phyloP scores from a whole-genome alignment of 257 asterid species.

The Linaria vulgaris region DNA sequence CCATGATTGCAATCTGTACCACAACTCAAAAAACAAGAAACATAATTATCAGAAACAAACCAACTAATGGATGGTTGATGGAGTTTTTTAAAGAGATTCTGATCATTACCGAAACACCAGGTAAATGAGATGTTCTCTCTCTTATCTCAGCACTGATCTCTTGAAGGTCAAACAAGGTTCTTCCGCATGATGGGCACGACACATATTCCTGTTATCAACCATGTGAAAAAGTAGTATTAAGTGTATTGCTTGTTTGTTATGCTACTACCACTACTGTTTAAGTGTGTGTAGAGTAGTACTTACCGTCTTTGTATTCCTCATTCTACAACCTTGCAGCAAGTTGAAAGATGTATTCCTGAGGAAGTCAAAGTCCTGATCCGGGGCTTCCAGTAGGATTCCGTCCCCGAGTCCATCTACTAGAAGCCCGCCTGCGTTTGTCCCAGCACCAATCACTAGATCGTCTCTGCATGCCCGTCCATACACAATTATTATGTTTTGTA shows the following conservation, averaged over 20 bases:
- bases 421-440: slow-evolving; percentile 87
- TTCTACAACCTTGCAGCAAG: slow-evolving; percentile 97
- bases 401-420: slow-evolving; percentile 98
- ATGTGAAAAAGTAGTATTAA: no score
- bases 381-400: slow-evolving; percentile 87
- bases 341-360: slow-evolving; percentile 89
- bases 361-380: slow-evolving; percentile 80
- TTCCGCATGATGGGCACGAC: slow-evolving; percentile 99
- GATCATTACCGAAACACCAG: slow-evolving; percentile 90
- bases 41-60: no score
- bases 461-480: slow-evolving; percentile 58
- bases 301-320: slow-evolving; percentile 98
- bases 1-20: slow-evolving; percentile 98
- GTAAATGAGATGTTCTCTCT: slow-evolving; percentile 92
- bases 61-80: no score
- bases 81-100: no score
- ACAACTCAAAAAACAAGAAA: no score
- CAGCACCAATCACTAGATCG: slow-evolving; percentile 89
- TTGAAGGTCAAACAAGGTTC: slow-evolving; percentile 97
- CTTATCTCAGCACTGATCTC: slow-evolving; percentile 93
- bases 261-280: no score
- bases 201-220: slow-evolving; percentile 75
- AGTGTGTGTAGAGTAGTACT: no score
- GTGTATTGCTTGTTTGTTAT: no score
- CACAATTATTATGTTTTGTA: slow-evolving; percentile 24